Base-by-base conservation (phyloP, 306 rosid species). In the Rosa rugosa region DNA sequence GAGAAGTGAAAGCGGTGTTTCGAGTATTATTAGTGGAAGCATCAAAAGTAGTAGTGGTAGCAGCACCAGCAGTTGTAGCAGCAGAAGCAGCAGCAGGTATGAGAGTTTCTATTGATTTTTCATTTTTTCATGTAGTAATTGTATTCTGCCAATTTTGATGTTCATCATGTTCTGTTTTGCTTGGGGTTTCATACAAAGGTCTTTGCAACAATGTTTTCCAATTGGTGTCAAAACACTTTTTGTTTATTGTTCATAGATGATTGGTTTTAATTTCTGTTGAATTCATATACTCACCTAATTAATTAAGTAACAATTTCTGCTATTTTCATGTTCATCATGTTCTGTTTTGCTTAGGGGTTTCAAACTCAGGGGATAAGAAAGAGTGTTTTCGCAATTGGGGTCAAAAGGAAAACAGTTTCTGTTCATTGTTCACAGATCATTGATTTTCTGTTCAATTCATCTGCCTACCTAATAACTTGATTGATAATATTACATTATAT, bases 31-130 rank as follows among this genome's bases (percentile, higher is more conserved):
- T 27, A 89, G 91, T 53, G 92, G 84, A 31, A 92, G 97, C 79
- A 25, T 25, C 49, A 87, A 87, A 77, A 94, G 97, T 80, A 87
- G 88, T 18, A 76, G 83, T 34, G 84, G 96, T 36, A 82, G 89
- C 23, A 91, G 92, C 3, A 91, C 85, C 25, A 83, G 71, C 8
- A 75, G 79, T 57, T 66, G 85, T 71, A 76, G 85, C 81, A 72
- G 84, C 84, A 75, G 85, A 62, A 78, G 84, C 79, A 85, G 60
- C 22, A 80, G 87, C 87, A 92, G 98, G 97, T 92, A 77, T 68
- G 47, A 18, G 6, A 66, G 38, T 41, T 22, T 20, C 13, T 14
- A 49, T 69, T 8, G 2, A 12, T 5, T 7, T 34, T 40, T 22
- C 42, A 34, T 0, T 0, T 11, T 12, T 51, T 23, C 4, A 22